Percentiles rank a stretch among this genome's conserved stretches.
phyloP scores from a whole-genome alignment of 257 asterid species.

The Plantago elongata region DNA sequence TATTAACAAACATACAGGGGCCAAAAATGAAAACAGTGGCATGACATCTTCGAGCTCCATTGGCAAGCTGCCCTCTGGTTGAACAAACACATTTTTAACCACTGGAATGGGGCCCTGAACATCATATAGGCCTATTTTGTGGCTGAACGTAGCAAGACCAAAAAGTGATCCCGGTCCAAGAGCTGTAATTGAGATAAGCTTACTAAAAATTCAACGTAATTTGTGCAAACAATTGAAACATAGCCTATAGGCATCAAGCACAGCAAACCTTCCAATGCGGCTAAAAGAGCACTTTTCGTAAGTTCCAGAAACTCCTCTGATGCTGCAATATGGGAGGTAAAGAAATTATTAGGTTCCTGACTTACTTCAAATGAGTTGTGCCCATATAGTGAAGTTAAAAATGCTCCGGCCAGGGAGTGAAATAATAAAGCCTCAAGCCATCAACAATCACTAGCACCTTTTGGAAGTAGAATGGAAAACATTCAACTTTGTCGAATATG shows the following conservation, averaged over 20 bases:
- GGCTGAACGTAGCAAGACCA: conserved; percentile 97
- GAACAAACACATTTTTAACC: conserved; percentile 86
- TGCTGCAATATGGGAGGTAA: conserved; percentile 45
- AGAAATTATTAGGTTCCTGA: conserved; percentile 18
- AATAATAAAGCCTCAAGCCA: conserved; percentile 9
- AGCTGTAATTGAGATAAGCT: conserved; percentile 47
- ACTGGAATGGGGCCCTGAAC: conserved; percentile 98
- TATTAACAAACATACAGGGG: conserved; percentile 62
- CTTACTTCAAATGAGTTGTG: not conserved
- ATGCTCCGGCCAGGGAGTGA: conserved; percentile 8
- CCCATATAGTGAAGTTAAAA: conserved; percentile 11
- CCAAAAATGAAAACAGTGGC: conserved; percentile 93
- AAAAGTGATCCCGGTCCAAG: conserved; percentile 96
- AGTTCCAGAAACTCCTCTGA: conserved; percentile 98
- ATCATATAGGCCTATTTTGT: conserved; percentile 91
- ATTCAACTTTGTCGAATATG: too few relatives aligned
- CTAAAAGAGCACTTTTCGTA: conserved; percentile 89
- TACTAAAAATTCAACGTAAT: conserved; percentile 18
- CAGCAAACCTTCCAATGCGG: conserved; percentile 88
- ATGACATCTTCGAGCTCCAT: conserved; percentile 93
- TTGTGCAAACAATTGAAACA: conserved; percentile 3
- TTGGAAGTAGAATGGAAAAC: conserved; percentile 5
- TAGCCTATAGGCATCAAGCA: conserved; percentile 11
- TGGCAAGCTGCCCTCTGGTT: conserved; percentile 64
- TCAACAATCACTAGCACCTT: conserved; percentile 11